Conservation (phyloP, 495 filamentous ascomycete genomes). For the Penicillium desertorum region DNA sequence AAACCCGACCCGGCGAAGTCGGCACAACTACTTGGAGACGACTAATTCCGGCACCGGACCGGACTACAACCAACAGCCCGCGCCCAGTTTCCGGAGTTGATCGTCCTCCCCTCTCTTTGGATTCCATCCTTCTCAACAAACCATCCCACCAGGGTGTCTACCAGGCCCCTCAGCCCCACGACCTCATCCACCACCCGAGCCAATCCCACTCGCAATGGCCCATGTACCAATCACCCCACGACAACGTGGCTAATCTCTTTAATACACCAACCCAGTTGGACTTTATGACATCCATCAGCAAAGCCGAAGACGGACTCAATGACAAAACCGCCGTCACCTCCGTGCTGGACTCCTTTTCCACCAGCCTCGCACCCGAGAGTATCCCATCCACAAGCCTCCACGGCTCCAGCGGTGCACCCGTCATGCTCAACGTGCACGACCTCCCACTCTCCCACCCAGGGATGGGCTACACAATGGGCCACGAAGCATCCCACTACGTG, state of each 20-base stretch:
- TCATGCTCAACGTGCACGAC: conserved; percentile 46
- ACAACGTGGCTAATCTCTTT: conserved; percentile 41
- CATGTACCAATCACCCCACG: conserved; percentile 38
- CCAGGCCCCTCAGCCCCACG: conserved; percentile 37
- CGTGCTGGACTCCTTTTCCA: conserved; percentile 43
- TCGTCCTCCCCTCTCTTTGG: conserved; percentile 42
- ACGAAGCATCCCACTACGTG: conserved; percentile 39
- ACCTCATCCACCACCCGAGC: conserved; percentile 32
- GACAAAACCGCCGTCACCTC: conserved; percentile 44
- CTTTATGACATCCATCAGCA: conserved; percentile 40
- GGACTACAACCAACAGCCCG: conserved; percentile 42
- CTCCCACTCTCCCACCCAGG: conserved; percentile 38
- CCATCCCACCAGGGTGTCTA: conserved; percentile 35
- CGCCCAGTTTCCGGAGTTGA: conserved; percentile 36
- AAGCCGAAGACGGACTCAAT: conserved; percentile 38
- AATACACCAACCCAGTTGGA: conserved; percentile 37
- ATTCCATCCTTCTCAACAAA: conserved; percentile 41
- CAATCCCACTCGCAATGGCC: conserved; percentile 42
- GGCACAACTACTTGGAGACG: conserved; percentile 55
- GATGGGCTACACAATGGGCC: conserved; percentile 36
- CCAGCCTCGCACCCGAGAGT: conserved; percentile 34
- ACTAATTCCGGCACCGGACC: conserved; percentile 45
- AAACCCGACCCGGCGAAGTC: conserved; percentile 43
- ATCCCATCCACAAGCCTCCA: conserved; percentile 36
- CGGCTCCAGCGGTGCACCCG: conserved; percentile 32